phyloP scores from a whole-genome alignment of 345 rosid species.

The Euphorbia peplus region DNA sequence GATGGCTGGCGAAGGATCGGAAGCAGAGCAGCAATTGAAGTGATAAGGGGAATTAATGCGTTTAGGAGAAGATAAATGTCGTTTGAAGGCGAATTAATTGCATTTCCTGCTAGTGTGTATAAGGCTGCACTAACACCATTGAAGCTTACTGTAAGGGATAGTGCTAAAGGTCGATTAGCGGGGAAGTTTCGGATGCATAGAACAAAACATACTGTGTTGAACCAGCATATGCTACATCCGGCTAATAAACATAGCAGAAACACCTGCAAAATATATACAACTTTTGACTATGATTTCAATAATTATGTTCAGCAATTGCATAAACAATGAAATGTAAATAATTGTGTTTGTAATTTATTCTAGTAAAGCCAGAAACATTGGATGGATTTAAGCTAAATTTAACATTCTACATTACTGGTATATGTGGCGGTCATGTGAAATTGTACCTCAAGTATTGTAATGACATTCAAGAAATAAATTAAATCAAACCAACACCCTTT shows the following conservation, averaged over 20 bases:
- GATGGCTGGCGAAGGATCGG: slow-evolving; percentile 89
- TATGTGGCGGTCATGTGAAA: no score
- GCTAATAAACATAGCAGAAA: slow-evolving; percentile 75
- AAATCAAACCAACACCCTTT: no score
- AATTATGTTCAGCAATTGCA: no score
- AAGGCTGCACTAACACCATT: slow-evolving; percentile 93
- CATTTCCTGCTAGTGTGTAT: slow-evolving; percentile 69
- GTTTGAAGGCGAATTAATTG: slow-evolving; percentile 52
- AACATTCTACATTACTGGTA: no score
- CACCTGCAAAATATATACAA: no score
- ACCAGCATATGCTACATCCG: slow-evolving; percentile 95
- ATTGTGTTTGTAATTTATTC: no score
- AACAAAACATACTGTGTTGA: slow-evolving; percentile 93
- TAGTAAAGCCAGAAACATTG: no score
- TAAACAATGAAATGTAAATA: no score
- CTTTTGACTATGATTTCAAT: not conserved
- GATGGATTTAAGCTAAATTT: no score
- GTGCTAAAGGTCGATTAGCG: slow-evolving; percentile 65
- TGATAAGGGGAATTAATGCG: slow-evolving; percentile 63
- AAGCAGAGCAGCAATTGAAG: slow-evolving; percentile 52
- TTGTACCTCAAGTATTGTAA: no score
- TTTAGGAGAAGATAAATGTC: slow-evolving; percentile 72
- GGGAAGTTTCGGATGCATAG: slow-evolving; percentile 88
- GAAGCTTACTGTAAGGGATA: slow-evolving; percentile 88
- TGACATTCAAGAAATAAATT: no score